A percentile compares a stretch with the other conserved stretches of the same genome.
Conservation (phyloP, 78 protist genomes). For the Creolimax fragrantissima region DNA sequence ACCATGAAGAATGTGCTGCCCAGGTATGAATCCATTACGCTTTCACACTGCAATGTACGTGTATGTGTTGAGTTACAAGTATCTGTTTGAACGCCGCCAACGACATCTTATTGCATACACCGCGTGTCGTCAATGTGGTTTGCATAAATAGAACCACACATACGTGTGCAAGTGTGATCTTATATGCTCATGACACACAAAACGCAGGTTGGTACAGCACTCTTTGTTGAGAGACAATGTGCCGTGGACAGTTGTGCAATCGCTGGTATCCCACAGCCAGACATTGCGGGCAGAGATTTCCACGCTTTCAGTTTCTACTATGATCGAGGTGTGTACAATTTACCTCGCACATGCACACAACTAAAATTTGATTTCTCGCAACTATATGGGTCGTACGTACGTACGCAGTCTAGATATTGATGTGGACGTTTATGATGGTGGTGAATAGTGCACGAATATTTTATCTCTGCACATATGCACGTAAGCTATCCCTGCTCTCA, state of each 20-base stretch:
- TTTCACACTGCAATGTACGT: no score
- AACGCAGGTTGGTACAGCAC: neutral
- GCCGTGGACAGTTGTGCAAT: neutral
- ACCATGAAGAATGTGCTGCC: neutral
- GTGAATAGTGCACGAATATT: neutral
- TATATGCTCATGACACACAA: no score
- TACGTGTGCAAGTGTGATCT: no score
- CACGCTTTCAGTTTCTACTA: constrained; percentile 15
- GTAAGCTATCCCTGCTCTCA: neutral
- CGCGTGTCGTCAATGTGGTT: no score
- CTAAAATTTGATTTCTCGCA: neutral
- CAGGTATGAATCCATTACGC: neutral
- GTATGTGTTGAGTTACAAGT: no score
- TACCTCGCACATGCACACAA: neutral
- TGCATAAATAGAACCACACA: no score
- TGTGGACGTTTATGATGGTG: no score
- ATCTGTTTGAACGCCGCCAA: no score
- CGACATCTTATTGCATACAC: no score
- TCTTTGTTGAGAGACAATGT: neutral
- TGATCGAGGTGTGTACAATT: neutral
- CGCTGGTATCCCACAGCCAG: constrained; percentile 2
- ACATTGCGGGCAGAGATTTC: neutral
- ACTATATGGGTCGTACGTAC: no score
- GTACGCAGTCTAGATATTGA: no score
- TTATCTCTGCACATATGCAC: neutral